Evolutionary conservation across 441 rosid genomes (phyloP), one percentile per base, ranked within the genome.

Genomic region (Brassica hybrid): DNA sequence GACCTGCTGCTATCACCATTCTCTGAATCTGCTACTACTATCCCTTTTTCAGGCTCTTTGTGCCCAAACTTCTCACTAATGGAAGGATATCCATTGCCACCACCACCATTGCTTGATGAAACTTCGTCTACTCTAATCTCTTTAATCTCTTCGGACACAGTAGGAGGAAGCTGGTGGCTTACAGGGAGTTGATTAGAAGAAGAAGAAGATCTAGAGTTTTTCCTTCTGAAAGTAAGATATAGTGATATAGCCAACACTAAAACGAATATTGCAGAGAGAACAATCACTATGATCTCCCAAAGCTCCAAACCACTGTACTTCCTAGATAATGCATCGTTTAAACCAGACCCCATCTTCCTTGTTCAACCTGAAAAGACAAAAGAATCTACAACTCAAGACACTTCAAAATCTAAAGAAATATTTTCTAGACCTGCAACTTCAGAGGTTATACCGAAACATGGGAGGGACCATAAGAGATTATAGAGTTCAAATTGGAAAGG

Each of bases 251-350:
- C 88, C 34, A 94, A 85, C 11, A 57, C 86, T 23, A 86, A 72
- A 1, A 84, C 83, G 76, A 92, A 87, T 30, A 84, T 79, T 14
- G 88, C 80, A 8, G 81, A 94, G 43, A 94, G 86, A 74, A 80
- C 85, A 64, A 90, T 85, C 34, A 87, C 91, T 48, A 94, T 84
- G 45, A 94, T 73, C 59, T 87, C 90, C 99, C 99, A 94, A 72
- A 91, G 83, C 87, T 93, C 81, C 41, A 94, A 68, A 50, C 93
- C 89, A 81, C 67, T 66, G 81, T 86, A 85, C 19, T 88, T 84
- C 79, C 80, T 78, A 45, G 91, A 91, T 75, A 94, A 79, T 21
- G 82, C 77, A 9, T 72, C 65, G 54, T 93, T 87, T 63, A 94
- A 93, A 85, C 81, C 80, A 74, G 90, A 82, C 19, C 87, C 92